Conservation (phyloP, 495 filamentous ascomycete species). For the Stereocaulon alpinum region DNA sequence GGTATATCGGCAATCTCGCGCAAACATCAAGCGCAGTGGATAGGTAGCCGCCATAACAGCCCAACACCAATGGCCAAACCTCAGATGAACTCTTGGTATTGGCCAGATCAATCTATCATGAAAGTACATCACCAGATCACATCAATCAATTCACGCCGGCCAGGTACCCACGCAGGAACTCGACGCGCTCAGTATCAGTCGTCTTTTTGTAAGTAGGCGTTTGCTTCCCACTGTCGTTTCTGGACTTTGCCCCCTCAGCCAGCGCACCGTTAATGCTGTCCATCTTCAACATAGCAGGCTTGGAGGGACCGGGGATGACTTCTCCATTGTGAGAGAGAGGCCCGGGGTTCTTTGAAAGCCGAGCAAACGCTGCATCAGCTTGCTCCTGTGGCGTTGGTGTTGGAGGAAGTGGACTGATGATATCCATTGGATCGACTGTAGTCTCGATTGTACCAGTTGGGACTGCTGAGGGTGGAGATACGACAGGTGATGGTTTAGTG, state of each 20-base stretch:
- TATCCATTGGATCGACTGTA: slow-evolving; percentile 27
- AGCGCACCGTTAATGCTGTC: slow-evolving; percentile 3
- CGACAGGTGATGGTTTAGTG: slow-evolving; percentile 39
- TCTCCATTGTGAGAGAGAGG: neutral
- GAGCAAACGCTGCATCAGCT: slow-evolving; percentile 11
- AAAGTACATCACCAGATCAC: no score
- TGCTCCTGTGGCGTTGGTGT: slow-evolving; percentile 8
- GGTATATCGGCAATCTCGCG: no score
- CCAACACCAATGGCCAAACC: no score
- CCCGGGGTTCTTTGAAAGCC: neutral
- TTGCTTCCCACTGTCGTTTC: slow-evolving; percentile 22
- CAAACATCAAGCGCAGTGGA: no score
- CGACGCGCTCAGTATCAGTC: slow-evolving; percentile 59
- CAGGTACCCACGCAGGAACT: slow-evolving; percentile 73
- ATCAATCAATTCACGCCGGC: slow-evolving; percentile 35
- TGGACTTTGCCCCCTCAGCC: slow-evolving; percentile 20
- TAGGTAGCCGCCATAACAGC: no score
- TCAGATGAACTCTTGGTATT: neutral
- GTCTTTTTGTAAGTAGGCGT: slow-evolving; percentile 45
- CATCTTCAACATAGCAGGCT: neutral
- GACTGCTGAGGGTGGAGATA: slow-evolving; percentile 9
- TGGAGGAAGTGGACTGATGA: slow-evolving; percentile 41
- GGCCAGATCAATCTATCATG: no score
- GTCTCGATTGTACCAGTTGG: slow-evolving; percentile 26
- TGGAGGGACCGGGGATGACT: neutral